Evolutionary conservation across 129 eudicot species (phyloP).

Genomic region (Lactuca sativa): DNA sequence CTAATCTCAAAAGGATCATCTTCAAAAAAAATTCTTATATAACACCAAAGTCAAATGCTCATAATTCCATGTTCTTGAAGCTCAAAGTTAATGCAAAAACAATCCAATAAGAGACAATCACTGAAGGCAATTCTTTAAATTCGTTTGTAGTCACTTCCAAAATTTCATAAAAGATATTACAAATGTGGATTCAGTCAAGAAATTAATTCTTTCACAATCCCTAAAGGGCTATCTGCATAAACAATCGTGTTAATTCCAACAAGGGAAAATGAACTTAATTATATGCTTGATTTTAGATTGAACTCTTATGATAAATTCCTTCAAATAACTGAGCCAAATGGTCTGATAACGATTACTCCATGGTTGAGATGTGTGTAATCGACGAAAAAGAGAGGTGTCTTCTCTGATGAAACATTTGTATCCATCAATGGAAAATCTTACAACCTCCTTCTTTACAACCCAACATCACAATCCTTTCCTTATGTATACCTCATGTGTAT

Average conservation of each 20-base stretch:
- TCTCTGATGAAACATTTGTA: too few species aligned
- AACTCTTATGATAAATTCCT: constrained; percentile 64
- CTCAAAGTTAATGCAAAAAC: constrained; percentile 62
- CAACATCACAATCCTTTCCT: too few species aligned
- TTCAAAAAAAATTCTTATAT: constrained; percentile 28
- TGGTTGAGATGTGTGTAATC: too few species aligned
- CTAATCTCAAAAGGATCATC: constrained; percentile 46
- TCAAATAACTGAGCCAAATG: constrained; percentile 80
- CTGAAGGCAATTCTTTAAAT: constrained; percentile 42
- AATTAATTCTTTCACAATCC: constrained; percentile 83
- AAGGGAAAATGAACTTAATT: constrained; percentile 80
- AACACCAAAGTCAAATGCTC: constrained; percentile 24
- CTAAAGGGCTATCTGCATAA: constrained; percentile 84
- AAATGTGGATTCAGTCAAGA: constrained; percentile 87
- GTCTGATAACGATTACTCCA: constrained; percentile 86
- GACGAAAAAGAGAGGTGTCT: too few species aligned
- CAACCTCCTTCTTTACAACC: too few species aligned
- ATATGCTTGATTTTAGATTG: constrained; percentile 97
- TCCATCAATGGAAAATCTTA: too few species aligned
- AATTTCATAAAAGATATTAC: constrained; percentile 76
- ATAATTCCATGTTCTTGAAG: constrained; percentile 45
- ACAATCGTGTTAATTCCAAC: constrained; percentile 73
- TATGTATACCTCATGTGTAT: too few species aligned
- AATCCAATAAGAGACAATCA: constrained; percentile 39
- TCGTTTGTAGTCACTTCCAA: constrained; percentile 51